Evolutionary conservation across 495 filamentous ascomycete species (phyloP), one percentile per base, ranked within the genome.

Genomic region (Aspergillus baeticus): DNA sequence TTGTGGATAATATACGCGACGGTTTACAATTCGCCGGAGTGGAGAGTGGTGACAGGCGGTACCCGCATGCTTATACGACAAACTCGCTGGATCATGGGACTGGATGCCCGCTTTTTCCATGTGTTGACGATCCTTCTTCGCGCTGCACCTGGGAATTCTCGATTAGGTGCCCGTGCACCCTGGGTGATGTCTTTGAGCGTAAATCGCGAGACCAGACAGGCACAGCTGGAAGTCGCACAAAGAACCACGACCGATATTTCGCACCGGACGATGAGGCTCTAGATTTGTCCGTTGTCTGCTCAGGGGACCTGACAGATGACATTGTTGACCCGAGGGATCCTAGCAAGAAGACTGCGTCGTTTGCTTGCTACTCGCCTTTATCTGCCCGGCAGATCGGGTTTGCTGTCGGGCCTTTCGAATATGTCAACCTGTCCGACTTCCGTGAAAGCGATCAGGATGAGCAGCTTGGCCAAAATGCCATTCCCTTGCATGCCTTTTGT

Each of bases 331-430:
- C 85, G 20, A 77, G 79, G 29, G 88, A 97, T 58, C 69, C 86
- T 33, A 85, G 78, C 18, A 90, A 88, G 64, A 96, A 94, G 66
- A 90, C 85, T 7, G 87, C 92, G 56, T 88, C 87, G 0, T 99
- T 98, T 63, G 81, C 82, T 23, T 84, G 84, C 53, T 73, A 79
- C 34, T 83, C 83, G 34, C 81, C 88, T 22, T 81, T 94, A 2
- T 84, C 91, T 4, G 84, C 92, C 5, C 87, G 90, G 50, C 91
- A 98, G 64, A 84, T 99, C 61, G 90, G 91, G 2, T 93, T 99
- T 68, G 89, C 88, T 10, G 81, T 97, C 23, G 94, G 95, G 0
- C 94, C 95, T 13, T 99, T 99, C 66, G 91, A 97, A 66, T 86
- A 91, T 62, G 83, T 96, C 45, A 91, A 97, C 64, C 75, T 99